These are phyloP conservation scores for Camellia japonica DNA, from an alignment of 148 eudicot genomes.

Conservation along the genomic window DNA sequence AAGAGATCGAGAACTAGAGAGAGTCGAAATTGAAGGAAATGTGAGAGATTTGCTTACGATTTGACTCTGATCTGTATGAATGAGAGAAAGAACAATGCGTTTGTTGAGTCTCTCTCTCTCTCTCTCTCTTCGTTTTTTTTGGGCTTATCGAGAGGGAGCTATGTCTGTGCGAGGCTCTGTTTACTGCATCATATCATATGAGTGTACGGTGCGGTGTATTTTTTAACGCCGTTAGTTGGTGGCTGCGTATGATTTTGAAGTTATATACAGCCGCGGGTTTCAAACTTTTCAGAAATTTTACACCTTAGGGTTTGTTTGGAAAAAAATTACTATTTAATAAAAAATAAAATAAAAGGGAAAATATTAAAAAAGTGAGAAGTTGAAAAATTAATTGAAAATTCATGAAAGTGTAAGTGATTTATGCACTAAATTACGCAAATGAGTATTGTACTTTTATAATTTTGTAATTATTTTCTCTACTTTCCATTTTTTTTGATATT, in stretches of 20 bases:
- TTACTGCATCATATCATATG: neutral
- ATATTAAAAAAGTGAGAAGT: no score
- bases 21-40: conserved; percentile 1
- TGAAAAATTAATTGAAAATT: no score
- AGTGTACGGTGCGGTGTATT: neutral
- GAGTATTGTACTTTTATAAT: no score
- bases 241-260: conserved; percentile 20
- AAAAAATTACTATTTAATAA: no score
- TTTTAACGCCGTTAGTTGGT: conserved; percentile 26
- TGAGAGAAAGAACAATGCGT: neutral
- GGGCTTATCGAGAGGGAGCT: neutral
- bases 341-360: no score
- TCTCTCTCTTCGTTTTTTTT: neutral
- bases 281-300: no score
- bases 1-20: neutral
- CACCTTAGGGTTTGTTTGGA: no score
- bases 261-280: neutral
- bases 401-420: no score
- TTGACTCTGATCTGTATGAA: conserved; percentile 1
- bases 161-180: neutral
- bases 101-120: neutral
- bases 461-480: no score
- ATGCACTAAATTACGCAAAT: no score
- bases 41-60: conserved; percentile 11
- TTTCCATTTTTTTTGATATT: no score